Evolutionary conservation across 768 basidiomycete genomes (phyloP).

Genomic region (Galerina sulciceps): DNA sequence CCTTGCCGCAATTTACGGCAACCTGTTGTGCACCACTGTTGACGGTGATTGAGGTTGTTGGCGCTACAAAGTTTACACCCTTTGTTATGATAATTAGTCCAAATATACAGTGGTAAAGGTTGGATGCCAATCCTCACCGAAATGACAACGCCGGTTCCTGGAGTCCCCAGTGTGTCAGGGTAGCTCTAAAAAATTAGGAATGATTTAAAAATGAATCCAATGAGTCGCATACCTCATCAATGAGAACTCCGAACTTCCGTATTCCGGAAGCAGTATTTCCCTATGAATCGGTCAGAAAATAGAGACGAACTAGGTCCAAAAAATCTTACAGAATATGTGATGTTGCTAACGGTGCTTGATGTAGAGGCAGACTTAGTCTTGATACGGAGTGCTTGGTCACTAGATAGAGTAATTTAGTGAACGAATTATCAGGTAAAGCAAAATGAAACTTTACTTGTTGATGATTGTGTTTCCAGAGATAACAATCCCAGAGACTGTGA

Average conservation of each 20-base stretch:
- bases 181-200: slow-evolving; percentile 49
- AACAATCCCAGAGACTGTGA: slow-evolving; percentile 48
- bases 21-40: slow-evolving; percentile 45
- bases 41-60: slow-evolving; percentile 47
- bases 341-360: slow-evolving; percentile 48
- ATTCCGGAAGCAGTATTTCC: slow-evolving; percentile 58
- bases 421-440: neutral
- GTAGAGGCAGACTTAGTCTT: slow-evolving; percentile 54
- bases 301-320: neutral
- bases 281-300: slow-evolving; percentile 22
- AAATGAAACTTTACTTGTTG: slow-evolving; percentile 48
- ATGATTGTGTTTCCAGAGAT: slow-evolving; percentile 57
- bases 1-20: slow-evolving; percentile 59
- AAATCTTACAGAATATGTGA: slow-evolving; percentile 48
- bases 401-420: slow-evolving; percentile 17
- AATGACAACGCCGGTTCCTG: slow-evolving; percentile 61
- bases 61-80: slow-evolving; percentile 52
- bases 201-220: neutral
- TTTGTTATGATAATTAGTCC: slow-evolving; percentile 19
- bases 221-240: slow-evolving; percentile 50
- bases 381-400: slow-evolving; percentile 62
- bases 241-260: slow-evolving; percentile 56
- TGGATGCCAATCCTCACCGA: slow-evolving; percentile 42
- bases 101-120: neutral
- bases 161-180: slow-evolving; percentile 53